Percentiles rank a stretch among this genome's conserved stretches.
Evolutionary conservation across 768 basidiomycete genomes (phyloP).

Genomic region (Russula lepida): DNA sequence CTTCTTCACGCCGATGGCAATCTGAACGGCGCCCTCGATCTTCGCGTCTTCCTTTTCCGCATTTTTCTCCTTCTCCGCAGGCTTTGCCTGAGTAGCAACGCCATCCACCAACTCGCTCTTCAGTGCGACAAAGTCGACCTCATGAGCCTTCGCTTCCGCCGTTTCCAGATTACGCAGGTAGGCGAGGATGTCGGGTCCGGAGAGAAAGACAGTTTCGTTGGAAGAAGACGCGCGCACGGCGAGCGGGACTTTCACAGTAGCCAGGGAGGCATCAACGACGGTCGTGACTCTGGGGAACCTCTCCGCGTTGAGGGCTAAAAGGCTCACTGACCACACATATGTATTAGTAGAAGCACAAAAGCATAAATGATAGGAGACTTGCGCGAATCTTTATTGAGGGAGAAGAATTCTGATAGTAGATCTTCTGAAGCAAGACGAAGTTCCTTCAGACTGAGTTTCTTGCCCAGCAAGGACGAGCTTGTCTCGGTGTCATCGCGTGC

Average conservation of each 20-base stretch:
- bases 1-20: constrained; percentile 92
- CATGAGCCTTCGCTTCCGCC: constrained; percentile 52
- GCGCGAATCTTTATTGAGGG: constrained; percentile 81
- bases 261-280: constrained; percentile 72
- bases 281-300: constrained; percentile 66
- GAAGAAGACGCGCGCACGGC: constrained; percentile 74
- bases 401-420: constrained; percentile 76
- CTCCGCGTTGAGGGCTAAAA: constrained; percentile 56
- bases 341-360: not conserved
- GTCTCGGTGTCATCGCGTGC: constrained; percentile 82
- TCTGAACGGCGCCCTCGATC: constrained; percentile 83
- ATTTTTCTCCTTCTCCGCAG: constrained; percentile 31
- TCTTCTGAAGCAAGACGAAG: constrained; percentile 81
- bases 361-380: constrained; percentile 28
- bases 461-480: constrained; percentile 65
- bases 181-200: constrained; percentile 62
- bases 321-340: constrained; percentile 53
- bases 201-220: constrained; percentile 64
- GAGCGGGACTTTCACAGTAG: constrained; percentile 53
- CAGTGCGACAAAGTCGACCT: constrained; percentile 63
- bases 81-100: constrained; percentile 26
- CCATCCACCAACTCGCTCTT: constrained; percentile 39
- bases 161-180: constrained; percentile 71
- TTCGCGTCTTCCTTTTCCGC: constrained; percentile 64
- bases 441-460: constrained; percentile 79